Conservation (phyloP, 1,284 basidiomycete genomes). For the Amylostereum areolatum region DNA sequence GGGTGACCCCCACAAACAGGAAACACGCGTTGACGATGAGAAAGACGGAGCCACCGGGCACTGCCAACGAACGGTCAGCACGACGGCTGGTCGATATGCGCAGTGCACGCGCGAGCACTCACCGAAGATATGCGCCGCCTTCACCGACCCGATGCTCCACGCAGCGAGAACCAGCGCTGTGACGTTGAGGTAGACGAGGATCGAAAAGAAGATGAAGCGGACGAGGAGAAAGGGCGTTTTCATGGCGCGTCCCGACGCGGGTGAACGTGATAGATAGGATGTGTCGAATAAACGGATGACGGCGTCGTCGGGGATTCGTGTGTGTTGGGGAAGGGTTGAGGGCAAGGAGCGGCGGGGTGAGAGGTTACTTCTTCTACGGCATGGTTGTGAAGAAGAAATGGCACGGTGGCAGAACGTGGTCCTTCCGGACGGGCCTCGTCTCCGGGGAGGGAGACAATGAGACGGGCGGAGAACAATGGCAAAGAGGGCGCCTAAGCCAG, state of each 20-base stretch:
- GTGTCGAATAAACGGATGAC: too few species aligned
- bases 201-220: slow-evolving; percentile 51
- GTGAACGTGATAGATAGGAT: not conserved
- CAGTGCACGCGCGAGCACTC: slow-evolving; percentile 8
- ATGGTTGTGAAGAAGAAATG: too few species aligned
- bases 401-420: too few species aligned
- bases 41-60: slow-evolving; percentile 42
- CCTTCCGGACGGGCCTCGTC: too few species aligned
- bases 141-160: slow-evolving; percentile 46
- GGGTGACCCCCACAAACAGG: slow-evolving; percentile 34
- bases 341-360: too few species aligned
- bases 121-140: slow-evolving; percentile 32
- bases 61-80: slow-evolving; percentile 21
- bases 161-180: slow-evolving; percentile 48
- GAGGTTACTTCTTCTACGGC: too few species aligned
- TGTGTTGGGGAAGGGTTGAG: too few species aligned
- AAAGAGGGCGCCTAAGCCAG: too few species aligned
- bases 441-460: too few species aligned
- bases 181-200: slow-evolving; percentile 45
- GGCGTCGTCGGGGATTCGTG: too few species aligned
- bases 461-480: too few species aligned
- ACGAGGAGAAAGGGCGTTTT: slow-evolving; percentile 41
- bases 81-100: not conserved
- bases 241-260: slow-evolving; percentile 25
- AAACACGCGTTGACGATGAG: slow-evolving; percentile 44